These are phyloP conservation scores for Mediolabrus comicus DNA, from an alignment of 108 stramenopile species.

Conservation along the genomic window DNA sequence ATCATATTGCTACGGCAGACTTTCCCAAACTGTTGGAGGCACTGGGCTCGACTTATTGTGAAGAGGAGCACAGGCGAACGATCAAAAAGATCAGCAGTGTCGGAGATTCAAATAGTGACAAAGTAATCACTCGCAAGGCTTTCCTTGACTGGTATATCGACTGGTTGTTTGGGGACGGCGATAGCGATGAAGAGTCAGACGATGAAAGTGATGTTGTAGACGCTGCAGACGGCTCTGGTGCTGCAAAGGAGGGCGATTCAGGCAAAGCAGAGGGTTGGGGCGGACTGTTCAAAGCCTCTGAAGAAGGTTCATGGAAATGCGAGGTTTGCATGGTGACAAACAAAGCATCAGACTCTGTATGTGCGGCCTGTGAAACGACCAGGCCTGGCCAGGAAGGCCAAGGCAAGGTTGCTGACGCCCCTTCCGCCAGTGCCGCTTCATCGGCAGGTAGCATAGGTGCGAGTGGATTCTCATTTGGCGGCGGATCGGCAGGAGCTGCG, in stretches of 20 bases:
- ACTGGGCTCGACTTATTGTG: conserved; percentile 86
- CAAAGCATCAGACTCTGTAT: conserved; percentile 43
- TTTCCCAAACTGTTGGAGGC: conserved; percentile 75
- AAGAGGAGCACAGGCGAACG: conserved; percentile 76
- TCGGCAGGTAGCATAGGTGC: conserved; percentile 51
- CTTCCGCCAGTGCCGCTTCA: conserved; percentile 8
- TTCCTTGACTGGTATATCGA: conserved; percentile 86
- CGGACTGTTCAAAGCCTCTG: conserved; percentile 44
- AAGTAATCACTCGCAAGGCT: conserved; percentile 42
- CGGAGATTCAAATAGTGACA: conserved; percentile 13
- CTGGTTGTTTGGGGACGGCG: conserved; percentile 86
- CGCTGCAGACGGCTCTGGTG: conserved; percentile 12
- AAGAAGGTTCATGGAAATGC: conserved; percentile 87
- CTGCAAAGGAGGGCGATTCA: neutral
- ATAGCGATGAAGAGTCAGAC: conserved; percentile 50
- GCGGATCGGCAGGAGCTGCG: too few species aligned
- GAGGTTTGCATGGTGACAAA: conserved; percentile 77
- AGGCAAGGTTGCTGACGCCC: conserved; percentile 6
- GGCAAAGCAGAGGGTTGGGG: conserved; percentile 51
- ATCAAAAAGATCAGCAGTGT: conserved; percentile 52
- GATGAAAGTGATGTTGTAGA: conserved; percentile 3
- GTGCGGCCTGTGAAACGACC: conserved; percentile 77
- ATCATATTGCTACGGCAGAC: conserved; percentile 40
- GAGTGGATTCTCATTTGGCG: conserved; percentile 64
- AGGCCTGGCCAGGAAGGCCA: conserved; percentile 61